Base-by-base conservation (phyloP, 1,139 yeast genomes). In the Yamadazyma pseudoaaseri region DNA sequence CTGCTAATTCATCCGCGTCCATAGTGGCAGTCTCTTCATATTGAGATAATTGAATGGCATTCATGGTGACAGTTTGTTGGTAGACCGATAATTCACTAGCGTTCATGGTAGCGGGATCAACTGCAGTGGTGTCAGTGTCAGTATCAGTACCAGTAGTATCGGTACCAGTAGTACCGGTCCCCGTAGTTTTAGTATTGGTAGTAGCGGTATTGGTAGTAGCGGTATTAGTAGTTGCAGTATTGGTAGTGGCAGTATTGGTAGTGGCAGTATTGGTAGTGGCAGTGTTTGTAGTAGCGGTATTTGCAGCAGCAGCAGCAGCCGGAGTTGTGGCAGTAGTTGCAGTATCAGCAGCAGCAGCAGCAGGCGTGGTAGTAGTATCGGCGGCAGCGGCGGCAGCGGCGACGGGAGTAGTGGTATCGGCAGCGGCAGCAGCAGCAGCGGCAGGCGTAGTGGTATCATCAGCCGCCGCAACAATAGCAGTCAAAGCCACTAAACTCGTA, bases 341-440 rank as follows among this genome's bases (percentile, higher is more conserved):
- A 20, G 44, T 34, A 8, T 31, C 44, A 20, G 43, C 39, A 13
- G 42, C 39, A 25, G 45, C 35, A 10, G 47, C 31, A 3, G 43
- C 32, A 13, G 41, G 31, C 7, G 45, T 25, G 18, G 47, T 26
- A 11, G 43, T 33, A n/a, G 36, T 36, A 8, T 45, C 37, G 16
- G 39, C 38, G 18, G 34, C 39, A 8, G 39, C 34, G 14, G 41
- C 41, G 2, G 43, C 35, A 9, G 41, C 31, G 20, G 44, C 34
- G 15, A 37, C 31, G 10, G 42, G 30, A n/a, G 43, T 35, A 10
- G 43, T 30, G 3, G 41, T 33, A 11, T 32, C 37, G n/a, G 42
- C 35, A 15, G 36, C 33, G 20, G 38, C 26, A n/a, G 36, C 31
- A 16, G 39, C 34, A 12, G 30, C 35, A 22, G 26, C 38, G 16